Base-by-base conservation (phyloP, 2,329 filamentous ascomycete genomes). In the Colletotrichum zoysiae region DNA sequence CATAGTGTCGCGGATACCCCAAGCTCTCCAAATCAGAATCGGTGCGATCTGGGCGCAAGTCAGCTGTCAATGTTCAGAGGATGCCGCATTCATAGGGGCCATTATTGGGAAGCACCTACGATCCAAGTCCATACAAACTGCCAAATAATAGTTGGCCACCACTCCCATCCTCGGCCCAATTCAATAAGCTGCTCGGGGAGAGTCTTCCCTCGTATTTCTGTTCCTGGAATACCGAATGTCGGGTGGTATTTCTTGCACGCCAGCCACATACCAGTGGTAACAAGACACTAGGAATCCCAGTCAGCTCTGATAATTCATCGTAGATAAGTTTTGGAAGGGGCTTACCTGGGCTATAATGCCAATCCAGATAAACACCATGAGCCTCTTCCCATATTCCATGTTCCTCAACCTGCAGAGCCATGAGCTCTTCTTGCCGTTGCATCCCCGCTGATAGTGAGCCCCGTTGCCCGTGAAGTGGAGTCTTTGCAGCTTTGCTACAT, bases 231-330 rank as follows among this genome's bases (percentile, higher is more conserved):
- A 16, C 87, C 85, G 53, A 86, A 89, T 5, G 85, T 85, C 7
- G 81, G 79, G 74, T 91, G 88, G 70, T 89, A 91, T 65, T 89
- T 88, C 48, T 82, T 84, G 55, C 88, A 90, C 11, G 86, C 84
- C 65, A 88, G 78, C 81, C 85, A 91, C 78, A 89, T 86, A 48
- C 86, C 79, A 42, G 88, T 74, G 0, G 88, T 85, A 23, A 88
- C 81, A 40, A 88, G 74, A 9, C 89, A 78, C 88, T 89, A 74
- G 26, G 20, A 7, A 51, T 58, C 56, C 59, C 30, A 57, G 48
- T 70, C 38, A 68, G 38, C 30, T n/a, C 9, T 40, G 8, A 20
- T 5, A 33, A 3, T 26, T 8, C 5, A 6, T 9, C 5, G 5
- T 11, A 14, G 16, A 11, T 6, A 12, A 23, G 55, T 2, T 5